These are phyloP conservation scores for Rhodotorula sp. DNA, from an alignment of 1,284 basidiomycete species.

Conservation along the genomic window DNA sequence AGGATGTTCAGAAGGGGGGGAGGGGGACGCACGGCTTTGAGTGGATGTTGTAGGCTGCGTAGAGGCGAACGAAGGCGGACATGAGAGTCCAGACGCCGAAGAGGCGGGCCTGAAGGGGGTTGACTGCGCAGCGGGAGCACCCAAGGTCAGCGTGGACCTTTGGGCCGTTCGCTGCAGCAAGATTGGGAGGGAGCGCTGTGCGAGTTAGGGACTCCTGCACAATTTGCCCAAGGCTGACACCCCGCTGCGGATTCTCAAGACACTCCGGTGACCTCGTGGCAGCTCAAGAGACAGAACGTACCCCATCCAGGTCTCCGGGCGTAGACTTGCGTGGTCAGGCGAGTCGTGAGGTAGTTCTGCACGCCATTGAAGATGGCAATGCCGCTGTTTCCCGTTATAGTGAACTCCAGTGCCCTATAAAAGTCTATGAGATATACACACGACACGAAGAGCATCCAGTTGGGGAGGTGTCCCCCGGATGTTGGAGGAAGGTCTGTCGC, in stretches of 20 bases:
- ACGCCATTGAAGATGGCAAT: conserved; percentile 78
- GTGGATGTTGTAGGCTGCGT: conserved; percentile 82
- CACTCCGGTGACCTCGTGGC: too few relatives aligned
- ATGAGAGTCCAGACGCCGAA: conserved; percentile 87
- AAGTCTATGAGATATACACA: background rate
- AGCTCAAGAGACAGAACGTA: conserved; percentile 38
- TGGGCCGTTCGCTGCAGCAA: too few relatives aligned
- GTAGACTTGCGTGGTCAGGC: conserved; percentile 75
- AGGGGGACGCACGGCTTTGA: conserved; percentile 65
- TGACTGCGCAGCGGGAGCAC: conserved; percentile 60
- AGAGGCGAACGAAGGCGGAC: conserved; percentile 72
- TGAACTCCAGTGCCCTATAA: background rate
- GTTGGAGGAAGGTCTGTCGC: conserved; percentile 1
- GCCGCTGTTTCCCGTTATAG: conserved; percentile 43
- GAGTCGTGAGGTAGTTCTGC: conserved; percentile 76
- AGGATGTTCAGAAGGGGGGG: conserved; percentile 1
- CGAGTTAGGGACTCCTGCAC: too few relatives aligned
- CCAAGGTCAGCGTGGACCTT: background rate
- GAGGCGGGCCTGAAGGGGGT: conserved; percentile 75
- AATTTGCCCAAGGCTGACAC: too few relatives aligned
- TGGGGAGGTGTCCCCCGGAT: conserved; percentile 57
- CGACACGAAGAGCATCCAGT: conserved; percentile 80
- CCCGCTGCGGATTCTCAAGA: too few relatives aligned
- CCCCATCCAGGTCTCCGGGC: conserved; percentile 57
- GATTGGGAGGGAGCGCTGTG: too few relatives aligned